A percentile compares a stretch with the other conserved stretches of the same genome.
Evolutionary conservation across 371 early-diverging fungal species (phyloP).

Genomic region (Actinomucor elegans): DNA sequence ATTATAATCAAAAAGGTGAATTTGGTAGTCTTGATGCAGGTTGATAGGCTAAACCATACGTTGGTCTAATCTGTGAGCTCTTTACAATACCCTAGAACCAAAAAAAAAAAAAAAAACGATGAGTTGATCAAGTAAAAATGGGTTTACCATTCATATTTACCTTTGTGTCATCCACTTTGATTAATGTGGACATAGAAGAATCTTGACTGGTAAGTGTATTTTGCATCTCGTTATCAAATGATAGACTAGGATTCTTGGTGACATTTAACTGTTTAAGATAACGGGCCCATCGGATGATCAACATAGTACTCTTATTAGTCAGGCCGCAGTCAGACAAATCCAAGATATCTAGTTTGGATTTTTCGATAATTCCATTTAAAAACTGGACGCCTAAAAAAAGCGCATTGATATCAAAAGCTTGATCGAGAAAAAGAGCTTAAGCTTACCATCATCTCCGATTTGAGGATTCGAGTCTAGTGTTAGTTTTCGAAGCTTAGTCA

Average conservation of each 20-base stretch:
- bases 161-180: not conserved
- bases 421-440: too few species aligned
- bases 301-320: not conserved
- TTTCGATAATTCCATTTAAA: not conserved
- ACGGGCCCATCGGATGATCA: conserved; percentile 5
- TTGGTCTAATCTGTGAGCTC: not conserved
- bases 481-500: not conserved
- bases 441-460: conserved; percentile 20
- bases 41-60: conserved; percentile 1
- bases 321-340: conserved; percentile 16
- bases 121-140: too few species aligned
- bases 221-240: too few species aligned
- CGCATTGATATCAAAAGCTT: not conserved
- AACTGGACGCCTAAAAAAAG: conserved; percentile 1
- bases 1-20: not conserved
- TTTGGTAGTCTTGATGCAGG: not conserved
- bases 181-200: not conserved
- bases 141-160: too few species aligned
- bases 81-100: too few species aligned
- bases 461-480: conserved; percentile 10
- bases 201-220: too few species aligned
- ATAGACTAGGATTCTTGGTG: conserved; percentile 6
- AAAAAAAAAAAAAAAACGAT: too few species aligned
- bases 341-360: conserved; percentile 6
- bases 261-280: conserved; percentile 8